Percentiles rank a stretch among this genome's conserved stretches.
These are phyloP conservation scores for Neofusicoccum sp. DNA, from an alignment of 2,329 filamentous ascomycete species.

Conservation along the genomic window DNA sequence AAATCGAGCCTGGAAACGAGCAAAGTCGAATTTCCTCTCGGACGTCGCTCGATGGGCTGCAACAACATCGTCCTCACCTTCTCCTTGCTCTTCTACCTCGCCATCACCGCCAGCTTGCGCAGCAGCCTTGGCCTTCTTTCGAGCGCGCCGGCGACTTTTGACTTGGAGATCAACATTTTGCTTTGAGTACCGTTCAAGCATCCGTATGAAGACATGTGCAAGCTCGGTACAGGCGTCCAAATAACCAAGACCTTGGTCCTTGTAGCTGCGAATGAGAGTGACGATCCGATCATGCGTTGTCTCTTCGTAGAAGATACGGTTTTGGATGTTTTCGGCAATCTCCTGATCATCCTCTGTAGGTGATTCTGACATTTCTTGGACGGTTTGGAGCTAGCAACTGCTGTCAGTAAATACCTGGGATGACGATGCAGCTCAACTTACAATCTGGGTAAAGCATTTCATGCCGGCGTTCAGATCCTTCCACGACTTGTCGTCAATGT, in stretches of 20 bases:
- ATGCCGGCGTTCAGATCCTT: constrained; percentile 83
- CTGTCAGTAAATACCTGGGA: background rate
- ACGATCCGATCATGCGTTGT: constrained; percentile 87
- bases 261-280: constrained; percentile 80
- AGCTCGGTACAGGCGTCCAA: constrained; percentile 91
- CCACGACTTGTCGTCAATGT: constrained; percentile 84
- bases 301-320: constrained; percentile 98
- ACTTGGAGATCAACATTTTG: constrained; percentile 94
- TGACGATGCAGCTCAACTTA: constrained; percentile 20
- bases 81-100: constrained; percentile 49
- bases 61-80: constrained; percentile 69
- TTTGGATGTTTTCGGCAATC: constrained; percentile 96
- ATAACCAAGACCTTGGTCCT: constrained; percentile 91
- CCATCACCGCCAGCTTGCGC: constrained; percentile 58
- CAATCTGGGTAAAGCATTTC: constrained; percentile 91
- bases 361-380: constrained; percentile 89
- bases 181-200: constrained; percentile 91
- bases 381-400: constrained; percentile 64
- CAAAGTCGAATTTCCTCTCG: constrained; percentile 94
- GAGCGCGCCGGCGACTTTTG: constrained; percentile 73
- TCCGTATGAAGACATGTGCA: constrained; percentile 85
- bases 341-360: constrained; percentile 91
- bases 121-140: constrained; percentile 62
- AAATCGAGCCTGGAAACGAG: constrained; percentile 78
- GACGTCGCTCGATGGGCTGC: constrained; percentile 70